phyloP scores from a whole-genome alignment of 805 yeast species.

The Kazachstania kunashirensis region DNA sequence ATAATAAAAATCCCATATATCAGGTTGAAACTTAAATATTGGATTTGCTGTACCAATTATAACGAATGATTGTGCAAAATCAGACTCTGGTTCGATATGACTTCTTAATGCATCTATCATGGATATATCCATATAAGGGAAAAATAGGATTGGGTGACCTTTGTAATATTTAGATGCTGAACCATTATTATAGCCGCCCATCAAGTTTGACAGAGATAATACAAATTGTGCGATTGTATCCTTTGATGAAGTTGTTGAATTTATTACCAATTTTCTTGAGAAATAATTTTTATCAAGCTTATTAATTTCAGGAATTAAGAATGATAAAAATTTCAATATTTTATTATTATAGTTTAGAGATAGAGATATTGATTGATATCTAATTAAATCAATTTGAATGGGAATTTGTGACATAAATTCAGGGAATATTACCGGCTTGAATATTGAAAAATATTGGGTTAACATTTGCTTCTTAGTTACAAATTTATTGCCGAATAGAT shows the following conservation, averaged over 20 bases:
- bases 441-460: slow-evolving; percentile 22
- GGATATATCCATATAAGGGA: slow-evolving; percentile 56
- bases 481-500: slow-evolving; percentile 17
- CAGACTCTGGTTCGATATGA: slow-evolving; percentile 25
- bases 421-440: slow-evolving; percentile 30
- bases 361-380: slow-evolving; percentile 13
- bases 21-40: slow-evolving; percentile 44
- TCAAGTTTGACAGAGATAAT: slow-evolving; percentile 32
- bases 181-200: slow-evolving; percentile 28
- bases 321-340: slow-evolving; percentile 24
- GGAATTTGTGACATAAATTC: slow-evolving; percentile 30
- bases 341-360: slow-evolving; percentile 18
- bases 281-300: slow-evolving; percentile 33
- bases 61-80: slow-evolving; percentile 20
- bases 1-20: slow-evolving; percentile 52
- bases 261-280: slow-evolving; percentile 30
- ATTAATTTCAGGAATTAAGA: slow-evolving; percentile 29
- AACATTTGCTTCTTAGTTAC: slow-evolving; percentile 15
- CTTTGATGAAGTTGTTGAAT: slow-evolving; percentile 33
- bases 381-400: slow-evolving; percentile 16
- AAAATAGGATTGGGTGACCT: slow-evolving; percentile 34
- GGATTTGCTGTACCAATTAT: slow-evolving; percentile 64
- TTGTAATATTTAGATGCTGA: slow-evolving; percentile 29
- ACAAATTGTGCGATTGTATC: slow-evolving; percentile 36
- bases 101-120: slow-evolving; percentile 39